A percentile compares a stretch with the other conserved stretches of the same genome.
Conservation (phyloP, 495 filamentous ascomycete species). For the Niebla homalea region DNA sequence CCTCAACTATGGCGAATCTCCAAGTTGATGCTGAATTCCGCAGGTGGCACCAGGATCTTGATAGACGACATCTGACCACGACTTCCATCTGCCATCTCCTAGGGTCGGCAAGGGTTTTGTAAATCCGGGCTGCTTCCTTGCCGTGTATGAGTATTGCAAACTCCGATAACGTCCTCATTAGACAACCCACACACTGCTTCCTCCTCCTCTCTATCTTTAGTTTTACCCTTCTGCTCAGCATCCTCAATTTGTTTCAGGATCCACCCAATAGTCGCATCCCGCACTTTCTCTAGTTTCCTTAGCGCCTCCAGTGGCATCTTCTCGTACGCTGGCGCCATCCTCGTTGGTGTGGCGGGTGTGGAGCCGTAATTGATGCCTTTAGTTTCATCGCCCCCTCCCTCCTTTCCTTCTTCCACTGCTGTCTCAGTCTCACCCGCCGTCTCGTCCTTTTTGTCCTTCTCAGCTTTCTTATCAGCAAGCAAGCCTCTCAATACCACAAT, state of each 20-base stretch:
- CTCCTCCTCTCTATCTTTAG: not conserved
- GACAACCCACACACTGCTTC: not conserved
- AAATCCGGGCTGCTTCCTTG: too few relatives aligned
- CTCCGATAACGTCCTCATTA: too few relatives aligned
- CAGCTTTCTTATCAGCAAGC: constrained; percentile 22
- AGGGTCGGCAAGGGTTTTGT: too few relatives aligned
- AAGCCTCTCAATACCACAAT: constrained; percentile 24
- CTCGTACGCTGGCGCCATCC: constrained; percentile 19
- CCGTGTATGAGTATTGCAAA: too few relatives aligned
- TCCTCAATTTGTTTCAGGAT: constrained; percentile 30
- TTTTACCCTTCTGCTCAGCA: constrained; percentile 18
- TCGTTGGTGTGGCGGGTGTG: constrained; percentile 11
- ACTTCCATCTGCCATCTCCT: too few relatives aligned
- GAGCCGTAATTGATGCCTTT: too few relatives aligned
- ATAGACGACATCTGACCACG: too few relatives aligned
- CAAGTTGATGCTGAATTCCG: too few relatives aligned
- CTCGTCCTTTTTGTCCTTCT: not conserved
- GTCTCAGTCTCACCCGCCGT: not conserved
- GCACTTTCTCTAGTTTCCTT: constrained; percentile 25
- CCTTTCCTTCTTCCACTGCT: not conserved
- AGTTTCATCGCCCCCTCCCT: constrained; percentile 1
- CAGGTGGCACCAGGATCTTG: too few relatives aligned
- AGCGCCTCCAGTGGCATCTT: constrained; percentile 22
- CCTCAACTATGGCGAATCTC: too few relatives aligned
- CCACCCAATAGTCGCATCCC: constrained; percentile 30